Evolutionary conservation across 192 early-diverging fungal genomes (phyloP).

Genomic region (Rhizoclosmatium globosum): DNA sequence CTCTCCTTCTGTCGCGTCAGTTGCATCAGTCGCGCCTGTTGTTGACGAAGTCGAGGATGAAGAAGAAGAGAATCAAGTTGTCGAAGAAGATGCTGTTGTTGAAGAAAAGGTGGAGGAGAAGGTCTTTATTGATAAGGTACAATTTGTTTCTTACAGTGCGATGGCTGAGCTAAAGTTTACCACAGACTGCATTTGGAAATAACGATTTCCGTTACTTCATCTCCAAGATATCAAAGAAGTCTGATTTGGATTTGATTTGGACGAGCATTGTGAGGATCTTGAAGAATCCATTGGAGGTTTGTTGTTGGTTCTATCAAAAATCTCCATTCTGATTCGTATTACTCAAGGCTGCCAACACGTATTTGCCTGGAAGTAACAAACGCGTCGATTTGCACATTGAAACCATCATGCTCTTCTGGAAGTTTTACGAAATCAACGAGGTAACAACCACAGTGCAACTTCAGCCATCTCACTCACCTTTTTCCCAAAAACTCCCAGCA

Average conservation of each 20-base stretch:
- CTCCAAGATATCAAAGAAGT: slow-evolving; percentile 79
- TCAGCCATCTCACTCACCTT: not conserved
- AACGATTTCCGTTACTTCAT: slow-evolving; percentile 84
- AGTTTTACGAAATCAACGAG: slow-evolving; percentile 80
- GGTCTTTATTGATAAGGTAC: not conserved
- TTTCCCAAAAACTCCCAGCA: slow-evolving; percentile 47
- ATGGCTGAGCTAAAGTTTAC: not conserved
- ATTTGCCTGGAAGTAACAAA: slow-evolving; percentile 80
- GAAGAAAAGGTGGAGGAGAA: not conserved
- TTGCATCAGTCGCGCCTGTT: not conserved
- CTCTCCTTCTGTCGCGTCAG: not conserved
- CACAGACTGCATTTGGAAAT: slow-evolving; percentile 42
- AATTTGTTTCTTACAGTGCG: not conserved
- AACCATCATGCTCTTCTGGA: slow-evolving; percentile 86
- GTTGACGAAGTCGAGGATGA: not conserved
- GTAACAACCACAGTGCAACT: slow-evolving; percentile 44
- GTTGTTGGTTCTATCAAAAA: no score
- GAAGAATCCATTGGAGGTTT: slow-evolving; percentile 75
- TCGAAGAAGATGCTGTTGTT: not conserved
- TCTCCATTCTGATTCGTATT: not conserved
- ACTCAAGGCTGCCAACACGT: slow-evolving; percentile 70
- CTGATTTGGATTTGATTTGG: slow-evolving; percentile 85
- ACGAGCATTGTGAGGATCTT: slow-evolving; percentile 83
- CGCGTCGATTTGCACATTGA: slow-evolving; percentile 69
- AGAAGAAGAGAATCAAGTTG: not conserved